phyloP scores from a whole-genome alignment of 306 rosid species.

The Chamaecrista fasciculata region DNA sequence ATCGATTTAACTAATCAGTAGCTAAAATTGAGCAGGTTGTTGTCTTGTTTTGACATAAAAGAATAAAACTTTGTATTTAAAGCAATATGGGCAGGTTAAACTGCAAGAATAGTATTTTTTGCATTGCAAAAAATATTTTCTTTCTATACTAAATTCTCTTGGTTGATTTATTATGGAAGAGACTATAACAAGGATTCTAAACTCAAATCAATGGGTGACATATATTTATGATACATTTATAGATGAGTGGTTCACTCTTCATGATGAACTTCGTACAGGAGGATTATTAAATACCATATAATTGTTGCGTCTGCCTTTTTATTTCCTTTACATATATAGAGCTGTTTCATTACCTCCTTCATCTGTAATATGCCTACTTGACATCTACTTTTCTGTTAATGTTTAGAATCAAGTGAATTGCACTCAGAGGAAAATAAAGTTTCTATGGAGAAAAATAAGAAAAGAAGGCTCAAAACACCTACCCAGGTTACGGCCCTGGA shows the following conservation, averaged over 20 bases:
- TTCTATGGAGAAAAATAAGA: constrained; percentile 60
- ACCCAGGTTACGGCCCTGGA: constrained; percentile 79
- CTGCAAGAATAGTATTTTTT: background rate
- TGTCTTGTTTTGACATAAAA: too few species aligned
- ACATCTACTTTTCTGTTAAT: constrained; percentile 35
- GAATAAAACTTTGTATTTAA: too few species aligned
- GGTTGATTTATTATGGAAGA: background rate
- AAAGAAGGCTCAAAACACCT: constrained; percentile 87
- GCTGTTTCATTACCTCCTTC: constrained; percentile 6
- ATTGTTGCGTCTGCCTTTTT: background rate
- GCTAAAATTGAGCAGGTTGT: background rate
- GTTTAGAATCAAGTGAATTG: constrained; percentile 56
- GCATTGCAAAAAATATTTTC: background rate
- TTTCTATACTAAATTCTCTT: background rate
- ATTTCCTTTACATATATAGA: constrained; percentile 5
- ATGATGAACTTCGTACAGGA: too few species aligned
- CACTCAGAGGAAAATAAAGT: constrained; percentile 77
- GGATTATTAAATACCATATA: background rate
- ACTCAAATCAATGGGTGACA: background rate
- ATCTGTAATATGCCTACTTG: background rate
- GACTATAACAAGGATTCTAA: background rate
- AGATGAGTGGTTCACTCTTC: background rate
- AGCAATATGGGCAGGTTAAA: too few species aligned
- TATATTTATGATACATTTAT: background rate
- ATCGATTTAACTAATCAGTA: background rate